Evolutionary conservation across 2,329 filamentous ascomycete species (phyloP), one percentile per base, ranked within the genome.

Genomic region (Plectosphaerella cucumerina): DNA sequence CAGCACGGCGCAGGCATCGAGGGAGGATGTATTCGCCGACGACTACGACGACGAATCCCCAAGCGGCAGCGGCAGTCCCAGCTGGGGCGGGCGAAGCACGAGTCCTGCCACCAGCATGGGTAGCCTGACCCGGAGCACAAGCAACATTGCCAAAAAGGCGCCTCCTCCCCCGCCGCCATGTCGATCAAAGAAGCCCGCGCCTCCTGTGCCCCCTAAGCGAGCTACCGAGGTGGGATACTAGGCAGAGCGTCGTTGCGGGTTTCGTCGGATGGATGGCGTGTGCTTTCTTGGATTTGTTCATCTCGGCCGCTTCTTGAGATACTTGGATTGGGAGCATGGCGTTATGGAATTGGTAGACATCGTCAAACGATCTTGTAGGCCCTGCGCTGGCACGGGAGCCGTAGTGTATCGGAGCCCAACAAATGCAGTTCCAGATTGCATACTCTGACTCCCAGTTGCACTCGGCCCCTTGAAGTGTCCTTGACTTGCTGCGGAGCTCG

Each of bases 51-150:
- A 81, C 54, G 72, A 77, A 50, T 78, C 75, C 44, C 74, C 72
- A 10, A 78, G 75, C 56, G 75, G 74, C 54, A 75, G 76, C 54
- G 75, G 72, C 37, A 81, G 77, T 34, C 76, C 76, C 1, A 73
- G 78, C 49, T 77, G 73, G 65, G 70, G 68, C 18, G 73, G 78
- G 44, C 73, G 75, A 50, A 76, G 75, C 58, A 68, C 77, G 51
- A 82, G 78, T 57, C 79, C 80, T 0, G 75, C 78, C 3, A 82
- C 79, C 1, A 82, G 78, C 62, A 74, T 78, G 51, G 77, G 75
- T 53, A 81, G 78, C 61, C 60, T 80, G 44, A 80, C 70, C 56
- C 69, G 74, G 44, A 78, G 69, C 50, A 65, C 72, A 35, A 64
- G 56, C 15, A 57, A 50, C 21, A 47, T 55, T 2, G 66, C 68